These are phyloP conservation scores for maize (Zea mays) DNA, from an alignment of 176 grass and related monocot genomes.

Conservation along the genomic window DNA sequence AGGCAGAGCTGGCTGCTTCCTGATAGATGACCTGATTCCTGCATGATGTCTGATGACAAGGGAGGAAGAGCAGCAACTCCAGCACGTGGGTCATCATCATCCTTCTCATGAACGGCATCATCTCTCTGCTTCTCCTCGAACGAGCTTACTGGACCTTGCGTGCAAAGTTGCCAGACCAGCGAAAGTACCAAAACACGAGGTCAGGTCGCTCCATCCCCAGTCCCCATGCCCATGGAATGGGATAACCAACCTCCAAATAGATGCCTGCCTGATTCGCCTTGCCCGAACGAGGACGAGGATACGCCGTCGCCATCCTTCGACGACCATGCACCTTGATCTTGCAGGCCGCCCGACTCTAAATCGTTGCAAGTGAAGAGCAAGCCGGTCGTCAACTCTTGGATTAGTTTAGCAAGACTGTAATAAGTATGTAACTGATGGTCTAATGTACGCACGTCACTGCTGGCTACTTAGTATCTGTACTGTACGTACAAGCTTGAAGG, in stretches of 20 bases:
- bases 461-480: neutral
- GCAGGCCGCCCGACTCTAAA: neutral
- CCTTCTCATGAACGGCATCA: slow-evolving; percentile 1
- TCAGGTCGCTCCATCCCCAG: neutral
- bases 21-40: slow-evolving; percentile 25
- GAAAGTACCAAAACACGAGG: neutral
- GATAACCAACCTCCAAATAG: slow-evolving; percentile 3
- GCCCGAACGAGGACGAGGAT: slow-evolving; percentile 17
- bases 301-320: slow-evolving; percentile 17
- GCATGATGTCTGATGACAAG: slow-evolving; percentile 33
- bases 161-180: neutral
- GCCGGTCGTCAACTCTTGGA: neutral
- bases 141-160: slow-evolving; percentile 25
- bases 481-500: neutral
- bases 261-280: slow-evolving; percentile 18
- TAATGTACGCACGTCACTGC: neutral
- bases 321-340: slow-evolving; percentile 14
- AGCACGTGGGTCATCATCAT: neutral
- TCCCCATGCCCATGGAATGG: neutral
- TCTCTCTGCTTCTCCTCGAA: slow-evolving; percentile 19
- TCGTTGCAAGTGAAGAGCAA: neutral
- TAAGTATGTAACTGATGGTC: neutral
- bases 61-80: slow-evolving; percentile 20
- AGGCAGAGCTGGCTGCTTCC: neutral
- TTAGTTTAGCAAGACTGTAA: neutral